Conservation (phyloP, 2,329 filamentous ascomycete genomes). For the Trichoderma arundinaceum region DNA sequence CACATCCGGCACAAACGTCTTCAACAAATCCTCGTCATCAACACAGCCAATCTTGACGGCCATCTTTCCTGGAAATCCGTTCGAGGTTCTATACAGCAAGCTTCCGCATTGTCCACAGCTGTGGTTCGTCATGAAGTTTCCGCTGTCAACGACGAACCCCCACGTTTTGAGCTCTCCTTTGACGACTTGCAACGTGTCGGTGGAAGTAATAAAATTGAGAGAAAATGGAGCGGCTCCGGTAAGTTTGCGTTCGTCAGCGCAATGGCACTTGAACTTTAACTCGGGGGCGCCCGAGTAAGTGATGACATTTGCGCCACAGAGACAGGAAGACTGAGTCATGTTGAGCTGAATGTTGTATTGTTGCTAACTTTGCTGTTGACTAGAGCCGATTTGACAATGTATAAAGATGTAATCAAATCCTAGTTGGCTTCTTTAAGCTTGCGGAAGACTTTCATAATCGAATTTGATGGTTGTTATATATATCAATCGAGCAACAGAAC, state of each 20-base stretch:
- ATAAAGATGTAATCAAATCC: neutral
- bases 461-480: too few relatives aligned
- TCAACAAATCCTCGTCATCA: conserved; percentile 2
- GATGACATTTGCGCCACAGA: conserved; percentile 22
- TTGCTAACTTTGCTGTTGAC: neutral
- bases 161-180: conserved; percentile 11
- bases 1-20: conserved; percentile 15
- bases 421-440: neutral
- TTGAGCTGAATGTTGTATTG: neutral
- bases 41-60: conserved; percentile 20
- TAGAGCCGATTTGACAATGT: neutral
- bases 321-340: conserved; percentile 19
- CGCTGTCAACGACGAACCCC: conserved; percentile 9
- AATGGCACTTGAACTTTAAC: conserved; percentile 17
- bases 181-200: conserved; percentile 1
- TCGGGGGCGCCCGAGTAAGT: conserved; percentile 1
- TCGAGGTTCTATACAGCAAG: conserved; percentile 18
- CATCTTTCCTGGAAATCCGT: conserved; percentile 16
- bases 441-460: too few relatives aligned
- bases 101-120: conserved; percentile 13
- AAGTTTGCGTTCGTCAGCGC: conserved; percentile 11
- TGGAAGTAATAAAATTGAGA: conserved; percentile 21
- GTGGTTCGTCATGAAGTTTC: conserved; percentile 18
- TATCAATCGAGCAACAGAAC: too few relatives aligned
- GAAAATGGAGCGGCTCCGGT: conserved; percentile 16